A percentile compares a stretch with the other conserved stretches of the same genome.
Evolutionary conservation across 352 stramenopile genomes (phyloP).

Genomic region (Elongisporangium anandrum): DNA sequence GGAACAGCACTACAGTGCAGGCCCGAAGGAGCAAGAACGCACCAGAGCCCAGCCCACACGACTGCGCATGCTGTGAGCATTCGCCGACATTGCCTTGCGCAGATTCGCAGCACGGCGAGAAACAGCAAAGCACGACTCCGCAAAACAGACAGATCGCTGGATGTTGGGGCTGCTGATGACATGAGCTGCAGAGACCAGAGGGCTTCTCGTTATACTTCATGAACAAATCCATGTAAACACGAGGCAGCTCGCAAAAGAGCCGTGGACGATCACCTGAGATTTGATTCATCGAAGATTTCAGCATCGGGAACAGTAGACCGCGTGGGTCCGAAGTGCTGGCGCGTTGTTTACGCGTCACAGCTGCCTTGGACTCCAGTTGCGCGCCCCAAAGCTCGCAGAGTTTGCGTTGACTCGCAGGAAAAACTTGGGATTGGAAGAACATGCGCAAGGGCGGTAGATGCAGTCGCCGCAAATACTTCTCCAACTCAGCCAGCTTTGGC

Average conservation of each 20-base stretch:
- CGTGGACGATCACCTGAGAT: conserved; percentile 5
- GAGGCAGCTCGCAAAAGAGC: conserved; percentile 45
- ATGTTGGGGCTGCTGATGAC: conserved; percentile 57
- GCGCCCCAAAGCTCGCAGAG: conserved; percentile 73
- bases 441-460: conserved; percentile 63
- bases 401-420: conserved; percentile 45
- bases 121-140: conserved; percentile 72
- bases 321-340: neutral
- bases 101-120: conserved; percentile 60
- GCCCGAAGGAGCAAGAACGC: conserved; percentile 70
- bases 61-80: conserved; percentile 68
- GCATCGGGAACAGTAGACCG: conserved; percentile 11
- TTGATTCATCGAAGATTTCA: conserved; percentile 3
- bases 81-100: conserved; percentile 57
- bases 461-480: conserved; percentile 44
- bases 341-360: conserved; percentile 38
- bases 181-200: conserved; percentile 45
- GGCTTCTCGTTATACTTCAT: conserved; percentile 76
- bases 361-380: conserved; percentile 67
- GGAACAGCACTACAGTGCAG: conserved; percentile 80
- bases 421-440: conserved; percentile 63
- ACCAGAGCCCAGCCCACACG: conserved; percentile 52
- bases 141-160: conserved; percentile 76
- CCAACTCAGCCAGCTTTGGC: conserved; percentile 18
- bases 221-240: conserved; percentile 81